These are phyloP conservation scores for Pestalotiopsis fici DNA, from an alignment of 2,329 filamentous ascomycete genomes.

Conservation along the genomic window DNA sequence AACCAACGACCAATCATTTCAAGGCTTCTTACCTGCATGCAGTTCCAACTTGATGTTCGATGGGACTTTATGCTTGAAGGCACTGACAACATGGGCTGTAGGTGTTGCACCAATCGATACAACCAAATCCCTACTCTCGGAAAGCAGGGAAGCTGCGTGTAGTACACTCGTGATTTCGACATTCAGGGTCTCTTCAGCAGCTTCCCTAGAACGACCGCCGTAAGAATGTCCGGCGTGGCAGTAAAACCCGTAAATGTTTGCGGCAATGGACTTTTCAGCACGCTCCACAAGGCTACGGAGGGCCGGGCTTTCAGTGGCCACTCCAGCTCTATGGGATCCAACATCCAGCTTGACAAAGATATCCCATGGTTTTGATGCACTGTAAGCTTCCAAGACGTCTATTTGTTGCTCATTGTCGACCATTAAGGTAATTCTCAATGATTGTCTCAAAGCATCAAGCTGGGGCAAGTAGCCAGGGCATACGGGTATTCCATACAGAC, in stretches of 20 bases:
- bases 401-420: slow-evolving; percentile 7
- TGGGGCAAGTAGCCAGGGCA: neutral
- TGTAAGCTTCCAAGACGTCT: neutral
- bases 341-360: slow-evolving; percentile 9
- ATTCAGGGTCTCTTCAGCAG: neutral
- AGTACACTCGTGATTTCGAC: slow-evolving; percentile 1
- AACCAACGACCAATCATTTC: neutral
- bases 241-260: neutral
- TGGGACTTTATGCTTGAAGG: neutral
- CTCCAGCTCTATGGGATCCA: slow-evolving; percentile 1
- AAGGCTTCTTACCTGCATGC: slow-evolving; percentile 3
- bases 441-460: neutral
- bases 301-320: neutral
- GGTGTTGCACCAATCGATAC: slow-evolving; percentile 4
- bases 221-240: slow-evolving; percentile 8
- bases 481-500: neutral
- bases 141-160: neutral
- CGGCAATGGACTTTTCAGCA: neutral
- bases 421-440: neutral
- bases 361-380: neutral
- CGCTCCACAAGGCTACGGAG: neutral
- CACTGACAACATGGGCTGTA: slow-evolving; percentile 1
- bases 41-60: slow-evolving; percentile 6
- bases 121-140: neutral
- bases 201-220: neutral